phyloP scores from a whole-genome alignment of 1,139 yeast genomes.

The Lodderomyces parapsilosis region DNA sequence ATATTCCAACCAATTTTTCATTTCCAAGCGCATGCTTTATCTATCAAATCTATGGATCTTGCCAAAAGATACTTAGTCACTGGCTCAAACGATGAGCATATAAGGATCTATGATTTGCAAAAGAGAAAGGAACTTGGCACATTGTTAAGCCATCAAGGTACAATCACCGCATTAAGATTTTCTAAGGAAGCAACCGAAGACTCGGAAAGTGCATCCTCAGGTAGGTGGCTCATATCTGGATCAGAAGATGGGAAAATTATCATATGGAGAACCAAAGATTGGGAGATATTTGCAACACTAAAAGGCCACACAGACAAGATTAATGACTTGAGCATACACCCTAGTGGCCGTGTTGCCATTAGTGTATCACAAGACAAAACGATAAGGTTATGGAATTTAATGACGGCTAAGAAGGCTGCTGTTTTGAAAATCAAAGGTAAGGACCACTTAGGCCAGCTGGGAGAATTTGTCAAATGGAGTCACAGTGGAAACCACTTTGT shows the following conservation, averaged over 20 bases:
- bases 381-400: constrained; percentile 87
- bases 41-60: constrained; percentile 80
- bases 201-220: constrained; percentile 33
- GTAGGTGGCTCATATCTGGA: constrained; percentile 88
- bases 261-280: constrained; percentile 94
- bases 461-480: constrained; percentile 67
- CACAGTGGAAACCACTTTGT: constrained; percentile 61
- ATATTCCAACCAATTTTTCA: constrained; percentile 92
- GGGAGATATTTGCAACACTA: constrained; percentile 88
- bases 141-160: constrained; percentile 84
- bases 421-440: constrained; percentile 70
- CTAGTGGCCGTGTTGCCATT: constrained; percentile 87
- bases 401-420: constrained; percentile 97
- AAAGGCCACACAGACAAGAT: constrained; percentile 82
- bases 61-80: constrained; percentile 86
- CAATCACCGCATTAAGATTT: constrained; percentile 74
- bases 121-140: constrained; percentile 94
- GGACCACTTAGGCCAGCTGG: constrained; percentile 61
- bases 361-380: constrained; percentile 86
- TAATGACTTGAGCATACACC: constrained; percentile 85
- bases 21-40: constrained; percentile 89
- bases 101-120: constrained; percentile 89
- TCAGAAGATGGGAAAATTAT: constrained; percentile 89
- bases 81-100: constrained; percentile 96
- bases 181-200: constrained; percentile 43